phyloP scores from a whole-genome alignment of 345 rosid species.

The Hevea brasiliensis region DNA sequence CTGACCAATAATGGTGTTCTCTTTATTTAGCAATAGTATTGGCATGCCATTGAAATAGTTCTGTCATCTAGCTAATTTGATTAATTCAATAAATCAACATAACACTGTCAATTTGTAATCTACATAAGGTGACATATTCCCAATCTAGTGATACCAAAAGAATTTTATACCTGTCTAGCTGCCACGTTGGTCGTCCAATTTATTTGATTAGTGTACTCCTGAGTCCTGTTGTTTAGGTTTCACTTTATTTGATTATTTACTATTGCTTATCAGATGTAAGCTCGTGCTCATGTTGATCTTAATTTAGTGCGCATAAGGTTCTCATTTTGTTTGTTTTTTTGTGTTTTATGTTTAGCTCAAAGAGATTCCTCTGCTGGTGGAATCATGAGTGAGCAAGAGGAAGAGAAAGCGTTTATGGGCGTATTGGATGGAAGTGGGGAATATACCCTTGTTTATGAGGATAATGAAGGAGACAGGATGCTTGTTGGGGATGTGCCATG shows the following conservation, averaged over 20 bases:
- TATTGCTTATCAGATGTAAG: slow-evolving; percentile 9
- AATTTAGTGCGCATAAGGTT: background rate
- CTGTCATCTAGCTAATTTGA: background rate
- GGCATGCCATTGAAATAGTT: background rate
- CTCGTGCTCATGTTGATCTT: background rate
- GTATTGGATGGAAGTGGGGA: slow-evolving; percentile 81
- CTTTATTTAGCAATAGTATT: background rate
- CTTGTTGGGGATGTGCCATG: slow-evolving; percentile 99
- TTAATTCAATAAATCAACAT: too few species aligned
- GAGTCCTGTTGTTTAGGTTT: background rate
- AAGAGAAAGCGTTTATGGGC: slow-evolving; percentile 63
- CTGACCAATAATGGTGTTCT: slow-evolving; percentile 10
- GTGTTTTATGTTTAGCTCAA: slow-evolving; percentile 54
- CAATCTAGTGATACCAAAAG: background rate
- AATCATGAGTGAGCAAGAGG: slow-evolving; percentile 50
- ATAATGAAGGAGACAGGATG: slow-evolving; percentile 98
- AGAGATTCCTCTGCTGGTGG: slow-evolving; percentile 59
- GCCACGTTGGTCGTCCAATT: slow-evolving; percentile 1
- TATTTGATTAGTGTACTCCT: slow-evolving; percentile 1
- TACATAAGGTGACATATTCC: slow-evolving; percentile 6
- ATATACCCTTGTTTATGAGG: slow-evolving; percentile 95
- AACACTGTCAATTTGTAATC: background rate
- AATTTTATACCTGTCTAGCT: background rate
- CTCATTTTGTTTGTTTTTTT: slow-evolving; percentile 15
- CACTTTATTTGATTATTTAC: slow-evolving; percentile 18